Base-by-base conservation (phyloP, 345 rosid genomes). In the Passiflora organensis region DNA sequence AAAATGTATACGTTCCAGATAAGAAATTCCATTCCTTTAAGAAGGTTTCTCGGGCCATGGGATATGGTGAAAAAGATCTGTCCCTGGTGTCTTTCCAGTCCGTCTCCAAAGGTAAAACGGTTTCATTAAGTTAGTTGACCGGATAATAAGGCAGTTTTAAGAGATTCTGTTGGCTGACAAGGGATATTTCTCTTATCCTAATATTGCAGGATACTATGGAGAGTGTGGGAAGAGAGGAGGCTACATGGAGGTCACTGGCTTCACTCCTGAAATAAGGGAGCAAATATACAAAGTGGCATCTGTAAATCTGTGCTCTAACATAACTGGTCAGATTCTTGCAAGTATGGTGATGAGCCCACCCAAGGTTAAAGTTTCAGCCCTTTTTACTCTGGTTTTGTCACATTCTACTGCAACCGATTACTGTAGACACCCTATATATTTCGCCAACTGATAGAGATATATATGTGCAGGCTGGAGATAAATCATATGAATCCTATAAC, bases 221-320 rank as follows among this genome's bases (percentile, higher is more conserved):
- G 99, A 93, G 74, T 93, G 99, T 74, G 99, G 99, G 54, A 93
- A 89, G 62, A 77, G 99, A 74, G 99, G 99, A 55, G 99, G 99
- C 53, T 93, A 86, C 80, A 93, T 93, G 99, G 99, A 89, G 67
- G 73, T 89, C 63, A 89, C 89, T 2, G 95, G 99, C 32, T 86
- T 89, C 70, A 59, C 71, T 53, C 50, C 91, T 66, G 87, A 79
- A 53, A 62, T 89, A 59, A 86, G 85, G 74, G 99, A 89, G 63
- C 97, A 93, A 65, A 83, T 93, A 43, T 93, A 89, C 81, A 93
- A 89, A 86, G 66, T 93, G 54, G 95, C 97, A 38, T 89, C 97
- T 45, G 96, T 93, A 53, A 93, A 89, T 83, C 95, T 86, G 52
- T 93, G 99, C 56, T 86, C 99, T 36, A 93, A 89, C 48, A 86